phyloP scores from a whole-genome alignment of 345 rosid genomes.

The Conringia planisiliqua region DNA sequence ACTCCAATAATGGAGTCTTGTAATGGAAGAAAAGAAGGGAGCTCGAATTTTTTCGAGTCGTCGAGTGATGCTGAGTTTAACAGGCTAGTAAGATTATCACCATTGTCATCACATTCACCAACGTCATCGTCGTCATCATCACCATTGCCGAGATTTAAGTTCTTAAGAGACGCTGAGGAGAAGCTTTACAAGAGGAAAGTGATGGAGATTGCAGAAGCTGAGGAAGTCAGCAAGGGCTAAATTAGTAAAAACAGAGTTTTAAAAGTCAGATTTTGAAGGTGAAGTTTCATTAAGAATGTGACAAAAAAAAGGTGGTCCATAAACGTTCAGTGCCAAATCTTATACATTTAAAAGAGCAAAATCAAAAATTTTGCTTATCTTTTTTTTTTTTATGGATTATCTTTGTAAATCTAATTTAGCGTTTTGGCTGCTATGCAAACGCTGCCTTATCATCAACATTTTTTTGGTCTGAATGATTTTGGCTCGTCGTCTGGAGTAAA shows the following conservation, averaged over 20 bases:
- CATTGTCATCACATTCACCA: conserved; percentile 75
- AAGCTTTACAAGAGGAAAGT: conserved; percentile 48
- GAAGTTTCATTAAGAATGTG: not conserved
- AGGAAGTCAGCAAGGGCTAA: conserved; percentile 3
- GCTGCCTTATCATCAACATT: not conserved
- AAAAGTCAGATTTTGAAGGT: not conserved
- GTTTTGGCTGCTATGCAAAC: not conserved
- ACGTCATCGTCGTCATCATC: conserved; percentile 71
- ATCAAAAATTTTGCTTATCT: not conserved
- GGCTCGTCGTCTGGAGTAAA: not conserved
- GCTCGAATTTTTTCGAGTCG: conserved; percentile 56
- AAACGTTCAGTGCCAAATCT: not conserved
- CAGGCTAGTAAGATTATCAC: conserved; percentile 58
- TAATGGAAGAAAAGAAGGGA: conserved; percentile 38
- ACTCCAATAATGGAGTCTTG: conserved; percentile 53
- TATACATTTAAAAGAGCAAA: not conserved
- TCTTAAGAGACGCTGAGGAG: conserved; percentile 94
- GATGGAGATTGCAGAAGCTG: conserved; percentile 40
- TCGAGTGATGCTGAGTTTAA: conserved; percentile 73
- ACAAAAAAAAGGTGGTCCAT: not conserved
- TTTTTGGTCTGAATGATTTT: not conserved
- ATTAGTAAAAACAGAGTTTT: not conserved
- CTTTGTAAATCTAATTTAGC: not conserved
- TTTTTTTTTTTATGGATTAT: not conserved
- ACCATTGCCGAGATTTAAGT: conserved; percentile 88